Evolutionary conservation across 202 grass and related monocot genomes (phyloP).

Genomic region (Musa balbisiana): DNA sequence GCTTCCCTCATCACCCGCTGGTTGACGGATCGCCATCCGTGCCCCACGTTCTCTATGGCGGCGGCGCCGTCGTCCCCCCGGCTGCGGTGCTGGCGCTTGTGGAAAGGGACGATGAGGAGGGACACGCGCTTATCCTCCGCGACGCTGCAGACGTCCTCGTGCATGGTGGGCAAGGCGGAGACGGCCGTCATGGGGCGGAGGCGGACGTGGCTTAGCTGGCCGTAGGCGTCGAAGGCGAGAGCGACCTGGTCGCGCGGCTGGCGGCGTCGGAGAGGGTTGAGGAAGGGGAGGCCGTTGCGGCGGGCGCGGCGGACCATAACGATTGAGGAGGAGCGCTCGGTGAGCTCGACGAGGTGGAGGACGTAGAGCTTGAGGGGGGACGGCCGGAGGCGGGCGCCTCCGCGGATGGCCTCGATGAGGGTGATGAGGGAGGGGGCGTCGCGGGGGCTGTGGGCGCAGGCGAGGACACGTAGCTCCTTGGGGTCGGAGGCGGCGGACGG

Average conservation of each 20-base stretch:
- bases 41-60: constrained; percentile 43
- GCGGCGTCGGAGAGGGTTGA: constrained; percentile 26
- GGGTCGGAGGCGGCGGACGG: constrained; percentile 16
- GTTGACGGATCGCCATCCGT: constrained; percentile 38
- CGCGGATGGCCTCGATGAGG: not conserved
- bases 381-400: not conserved
- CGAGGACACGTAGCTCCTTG: not conserved
- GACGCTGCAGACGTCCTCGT: constrained; percentile 45
- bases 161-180: constrained; percentile 45
- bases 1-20: constrained; percentile 32
- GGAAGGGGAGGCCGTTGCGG: not conserved
- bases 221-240: constrained; percentile 34
- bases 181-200: constrained; percentile 42
- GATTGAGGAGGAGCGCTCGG: not conserved
- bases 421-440: not conserved
- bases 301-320: constrained; percentile 25
- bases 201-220: constrained; percentile 5
- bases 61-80: constrained; percentile 62
- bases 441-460: constrained; percentile 1
- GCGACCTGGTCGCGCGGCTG: constrained; percentile 19
- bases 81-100: constrained; percentile 53
- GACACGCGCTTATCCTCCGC: constrained; percentile 49
- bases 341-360: constrained; percentile 9
- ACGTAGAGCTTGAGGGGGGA: not conserved
- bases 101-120: constrained; percentile 57